These are phyloP conservation scores for Aristolochia contorta DNA, from an alignment of 164 flowering plant genomes.

Conservation along the genomic window DNA sequence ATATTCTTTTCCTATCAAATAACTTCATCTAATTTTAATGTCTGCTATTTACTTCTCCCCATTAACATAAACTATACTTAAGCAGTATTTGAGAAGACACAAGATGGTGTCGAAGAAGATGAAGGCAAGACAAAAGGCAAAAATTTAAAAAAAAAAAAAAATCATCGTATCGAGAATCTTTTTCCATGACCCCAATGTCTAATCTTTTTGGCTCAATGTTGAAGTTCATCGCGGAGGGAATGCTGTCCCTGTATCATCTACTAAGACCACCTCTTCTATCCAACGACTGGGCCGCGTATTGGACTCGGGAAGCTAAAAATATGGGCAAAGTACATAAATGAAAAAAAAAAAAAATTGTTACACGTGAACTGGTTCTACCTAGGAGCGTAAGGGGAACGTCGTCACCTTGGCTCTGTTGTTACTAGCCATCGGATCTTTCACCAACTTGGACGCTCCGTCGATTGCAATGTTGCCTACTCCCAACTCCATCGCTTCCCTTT, in stretches of 20 bases:
- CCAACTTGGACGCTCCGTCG: conserved; percentile 27
- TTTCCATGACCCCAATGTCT: neutral
- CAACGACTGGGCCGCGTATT: too few relatives aligned
- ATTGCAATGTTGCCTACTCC: conserved; percentile 71
- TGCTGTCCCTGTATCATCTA: neutral
- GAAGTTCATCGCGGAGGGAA: neutral
- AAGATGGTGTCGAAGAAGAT: too few relatives aligned
- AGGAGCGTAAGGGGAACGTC: neutral
- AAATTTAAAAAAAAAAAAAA: too few relatives aligned
- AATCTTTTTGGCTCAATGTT: neutral
- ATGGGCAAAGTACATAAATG: neutral
- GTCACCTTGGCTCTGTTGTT: neutral
- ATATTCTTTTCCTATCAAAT: too few relatives aligned
- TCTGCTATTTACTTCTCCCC: too few relatives aligned
- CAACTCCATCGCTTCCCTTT: conserved; percentile 70
- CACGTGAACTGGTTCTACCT: too few relatives aligned
- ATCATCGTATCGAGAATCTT: too few relatives aligned
- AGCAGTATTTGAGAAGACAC: too few relatives aligned
- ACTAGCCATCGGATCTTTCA: conserved; percentile 19
- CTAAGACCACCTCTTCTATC: conserved; percentile 1
- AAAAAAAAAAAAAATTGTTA: neutral
- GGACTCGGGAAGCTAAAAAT: neutral
- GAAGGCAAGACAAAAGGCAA: too few relatives aligned
- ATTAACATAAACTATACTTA: too few relatives aligned
- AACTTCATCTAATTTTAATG: too few relatives aligned